Base-by-base conservation (phyloP, 2,329 filamentous ascomycete genomes). In the Dactylonectria macrodidyma region DNA sequence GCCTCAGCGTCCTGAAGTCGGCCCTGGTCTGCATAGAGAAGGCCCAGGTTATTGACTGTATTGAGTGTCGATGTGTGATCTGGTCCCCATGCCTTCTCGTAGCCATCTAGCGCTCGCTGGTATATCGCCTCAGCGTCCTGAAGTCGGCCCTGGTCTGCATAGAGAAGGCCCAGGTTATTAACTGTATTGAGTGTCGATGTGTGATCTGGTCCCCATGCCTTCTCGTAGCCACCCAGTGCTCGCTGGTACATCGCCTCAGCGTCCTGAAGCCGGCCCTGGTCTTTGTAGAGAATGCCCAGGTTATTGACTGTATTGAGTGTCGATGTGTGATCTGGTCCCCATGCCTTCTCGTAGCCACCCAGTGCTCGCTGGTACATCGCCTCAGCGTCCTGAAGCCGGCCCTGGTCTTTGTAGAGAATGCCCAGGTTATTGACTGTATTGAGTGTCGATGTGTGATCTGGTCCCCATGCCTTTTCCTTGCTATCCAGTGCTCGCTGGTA, bases 321-420 rank as follows among this genome's bases (percentile, higher is more conserved):
- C 6, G 26, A 16, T 46, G 38, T 26, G 11, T 19, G 10, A 2
- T 47, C 24, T 24, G 36, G 41, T 22, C 36, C 41, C 2, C 6
- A 34, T n/a, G 54, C 62, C 41, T 71, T 71, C 58, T 78, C 70
- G 16, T 69, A 70, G 54, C 77, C 73, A 74, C 73, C 58, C 5
- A 81, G 69, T 56, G 76, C 78, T 54, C 76, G 77, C 9, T 68
- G 5, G 26, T 74, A 80, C 73, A 80, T 80, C 1, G 60, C 63
- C 69, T 79, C 73, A n/a, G 76, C 71, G 41, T 79, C 70, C 9
- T 65, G 12, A 10, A 75, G 54, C 52, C 71, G 75, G 59, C n/a
- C n/a, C n/a, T n/a, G n/a, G n/a, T n/a, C n/a, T n/a, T n/a, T n/a
- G n/a, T n/a, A n/a, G n/a, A n/a, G n/a, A n/a, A n/a, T n/a, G n/a